Evolutionary conservation across 371 early-diverging fungal species (phyloP).

Genomic region (Phascolomyces articulosus): DNA sequence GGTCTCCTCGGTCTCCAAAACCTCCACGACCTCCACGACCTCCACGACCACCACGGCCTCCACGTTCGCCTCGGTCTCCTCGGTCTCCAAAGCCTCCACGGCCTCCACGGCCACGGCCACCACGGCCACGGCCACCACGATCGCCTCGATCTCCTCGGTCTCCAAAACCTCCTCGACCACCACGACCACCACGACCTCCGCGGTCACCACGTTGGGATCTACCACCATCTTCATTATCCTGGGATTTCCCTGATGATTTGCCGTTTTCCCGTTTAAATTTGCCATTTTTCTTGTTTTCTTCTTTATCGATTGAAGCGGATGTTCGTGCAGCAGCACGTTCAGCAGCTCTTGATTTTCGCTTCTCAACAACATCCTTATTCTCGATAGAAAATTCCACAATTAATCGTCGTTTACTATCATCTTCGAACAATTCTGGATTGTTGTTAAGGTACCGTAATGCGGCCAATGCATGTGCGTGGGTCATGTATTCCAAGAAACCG

Average conservation of each 20-base stretch:
- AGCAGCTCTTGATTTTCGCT: conserved; percentile 56
- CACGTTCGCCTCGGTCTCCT: conserved; percentile 8
- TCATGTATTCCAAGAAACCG: conserved; percentile 89
- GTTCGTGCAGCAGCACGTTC: neutral
- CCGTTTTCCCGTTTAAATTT: too few species aligned
- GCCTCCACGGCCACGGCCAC: conserved; percentile 1
- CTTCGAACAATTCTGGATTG: conserved; percentile 71
- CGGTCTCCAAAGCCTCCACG: conserved; percentile 17
- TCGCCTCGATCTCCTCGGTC: neutral
- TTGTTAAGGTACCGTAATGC: conserved; percentile 92
- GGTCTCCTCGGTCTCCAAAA: too few species aligned
- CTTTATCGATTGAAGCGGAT: neutral
- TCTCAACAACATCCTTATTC: conserved; percentile 80
- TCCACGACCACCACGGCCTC: neutral
- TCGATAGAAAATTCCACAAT: conserved; percentile 95
- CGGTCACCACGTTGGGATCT: neutral
- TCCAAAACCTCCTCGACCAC: conserved; percentile 13
- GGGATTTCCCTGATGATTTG: conserved; percentile 7
- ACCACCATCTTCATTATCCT: neutral
- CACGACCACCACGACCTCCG: neutral
- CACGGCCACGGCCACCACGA: neutral
- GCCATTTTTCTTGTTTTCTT: neutral
- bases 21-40: too few species aligned
- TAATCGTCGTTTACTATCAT: conserved; percentile 32
- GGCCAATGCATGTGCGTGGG: conserved; percentile 90